Conservation (phyloP, 768 basidiomycete species). For the Leccinum barrowsii region DNA sequence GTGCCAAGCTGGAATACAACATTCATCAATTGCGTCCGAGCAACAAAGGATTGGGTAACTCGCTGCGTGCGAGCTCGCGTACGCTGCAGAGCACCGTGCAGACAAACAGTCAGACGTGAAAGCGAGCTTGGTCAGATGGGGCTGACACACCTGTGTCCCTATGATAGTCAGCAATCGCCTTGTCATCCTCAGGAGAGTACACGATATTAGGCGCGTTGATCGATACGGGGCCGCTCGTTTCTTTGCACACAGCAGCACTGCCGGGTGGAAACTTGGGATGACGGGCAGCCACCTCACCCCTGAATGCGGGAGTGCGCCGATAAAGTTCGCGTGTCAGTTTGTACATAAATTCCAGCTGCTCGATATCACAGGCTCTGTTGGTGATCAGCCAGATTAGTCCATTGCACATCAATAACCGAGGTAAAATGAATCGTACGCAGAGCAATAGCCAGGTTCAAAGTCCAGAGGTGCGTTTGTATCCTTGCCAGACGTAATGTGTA, state of each 20-base stretch:
- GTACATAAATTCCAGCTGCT: slow-evolving; percentile 47
- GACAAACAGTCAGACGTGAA: background rate
- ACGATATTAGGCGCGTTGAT: background rate
- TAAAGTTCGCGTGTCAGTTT: slow-evolving; percentile 52
- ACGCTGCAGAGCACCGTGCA: background rate
- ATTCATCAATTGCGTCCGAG: background rate
- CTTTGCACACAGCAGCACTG: slow-evolving; percentile 27
- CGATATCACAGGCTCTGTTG: slow-evolving; percentile 36
- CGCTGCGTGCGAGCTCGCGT: background rate
- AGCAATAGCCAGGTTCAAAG: slow-evolving; percentile 45
- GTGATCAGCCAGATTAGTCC: background rate
- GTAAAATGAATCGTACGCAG: slow-evolving; percentile 32
- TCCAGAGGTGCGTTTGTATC: slow-evolving; percentile 40
- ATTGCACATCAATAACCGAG: background rate
- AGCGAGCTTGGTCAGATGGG: background rate
- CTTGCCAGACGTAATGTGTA: slow-evolving; percentile 44
- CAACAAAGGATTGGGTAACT: background rate
- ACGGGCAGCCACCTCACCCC: slow-evolving; percentile 13
- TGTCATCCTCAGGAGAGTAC: background rate
- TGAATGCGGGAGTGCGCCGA: slow-evolving; percentile 45
- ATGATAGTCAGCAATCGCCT: background rate
- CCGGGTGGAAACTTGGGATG: slow-evolving; percentile 30
- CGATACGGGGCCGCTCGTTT: slow-evolving; percentile 15
- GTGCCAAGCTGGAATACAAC: slow-evolving; percentile 34
- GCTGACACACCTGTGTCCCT: background rate